Percentiles rank a stretch among this genome's conserved stretches.
These are phyloP conservation scores for Dimocarpus longan DNA, from an alignment of 345 rosid species.

Conservation along the genomic window DNA sequence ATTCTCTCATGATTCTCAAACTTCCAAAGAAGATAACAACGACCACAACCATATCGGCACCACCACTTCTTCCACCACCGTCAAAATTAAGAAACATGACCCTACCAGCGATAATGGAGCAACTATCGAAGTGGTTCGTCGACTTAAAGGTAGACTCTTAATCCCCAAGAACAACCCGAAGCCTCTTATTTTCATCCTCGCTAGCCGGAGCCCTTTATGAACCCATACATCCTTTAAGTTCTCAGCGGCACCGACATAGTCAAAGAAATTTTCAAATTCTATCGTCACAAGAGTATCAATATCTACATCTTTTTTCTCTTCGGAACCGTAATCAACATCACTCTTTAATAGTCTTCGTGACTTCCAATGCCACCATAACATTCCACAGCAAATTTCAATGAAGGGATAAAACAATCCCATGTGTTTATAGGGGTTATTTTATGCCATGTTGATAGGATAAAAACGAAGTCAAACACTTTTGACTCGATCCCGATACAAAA, in stretches of 20 bases:
- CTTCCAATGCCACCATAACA: conserved; percentile 70
- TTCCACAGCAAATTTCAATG: conserved; percentile 71
- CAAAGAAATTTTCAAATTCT: conserved; percentile 59
- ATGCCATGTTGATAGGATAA: too few species aligned
- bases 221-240: conserved; percentile 86
- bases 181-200: conserved; percentile 64
- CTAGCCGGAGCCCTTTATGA: conserved; percentile 72
- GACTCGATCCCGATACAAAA: too few species aligned
- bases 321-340: conserved; percentile 78
- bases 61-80: conserved; percentile 19
- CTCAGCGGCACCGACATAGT: conserved; percentile 73
- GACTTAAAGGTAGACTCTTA: conserved; percentile 84
- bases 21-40: conserved; percentile 27
- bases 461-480: too few species aligned
- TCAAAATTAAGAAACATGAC: not conserved
- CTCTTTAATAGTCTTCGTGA: conserved; percentile 78
- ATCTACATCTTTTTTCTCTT: conserved; percentile 41
- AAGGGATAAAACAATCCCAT: too few species aligned
- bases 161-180: conserved; percentile 85
- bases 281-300: conserved; percentile 58
- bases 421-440: too few species aligned
- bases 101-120: conserved; percentile 49
- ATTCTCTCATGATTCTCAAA: conserved; percentile 41
- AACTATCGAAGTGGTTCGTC: conserved; percentile 67
- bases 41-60: conserved; percentile 10